Percentiles rank a stretch among this genome's conserved stretches.
Evolutionary conservation across 495 filamentous ascomycete species (phyloP).

Genomic region (Hypoxylon fuscum): DNA sequence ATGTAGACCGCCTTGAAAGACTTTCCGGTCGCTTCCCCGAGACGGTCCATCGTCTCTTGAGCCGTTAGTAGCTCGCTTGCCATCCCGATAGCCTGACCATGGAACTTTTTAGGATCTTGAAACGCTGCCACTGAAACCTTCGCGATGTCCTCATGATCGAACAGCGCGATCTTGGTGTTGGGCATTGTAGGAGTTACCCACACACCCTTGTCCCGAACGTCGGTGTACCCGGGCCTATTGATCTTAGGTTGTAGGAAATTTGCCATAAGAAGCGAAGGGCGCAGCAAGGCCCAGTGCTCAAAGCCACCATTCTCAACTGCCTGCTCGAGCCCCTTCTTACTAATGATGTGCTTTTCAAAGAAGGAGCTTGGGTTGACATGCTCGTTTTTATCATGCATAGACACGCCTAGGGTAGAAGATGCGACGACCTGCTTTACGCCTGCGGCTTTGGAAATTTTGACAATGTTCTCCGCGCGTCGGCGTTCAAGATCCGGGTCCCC

Average conservation of each 20-base stretch:
- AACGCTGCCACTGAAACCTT: constrained; percentile 53
- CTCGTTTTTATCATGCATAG: constrained; percentile 31
- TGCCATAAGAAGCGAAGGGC: constrained; percentile 61
- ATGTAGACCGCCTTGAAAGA: too few species aligned
- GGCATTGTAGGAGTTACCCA: constrained; percentile 30
- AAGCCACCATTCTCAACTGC: constrained; percentile 50
- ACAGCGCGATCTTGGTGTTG: constrained; percentile 49
- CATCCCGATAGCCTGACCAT: constrained; percentile 47
- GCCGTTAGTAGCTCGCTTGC: constrained; percentile 49
- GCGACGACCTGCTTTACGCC: constrained; percentile 49
- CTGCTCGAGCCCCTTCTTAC: constrained; percentile 53
- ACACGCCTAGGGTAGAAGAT: constrained; percentile 48
- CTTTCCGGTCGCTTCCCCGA: constrained; percentile 37
- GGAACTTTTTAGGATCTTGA: constrained; percentile 46
- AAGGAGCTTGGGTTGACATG: constrained; percentile 38
- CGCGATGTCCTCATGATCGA: constrained; percentile 59
- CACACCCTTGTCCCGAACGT: constrained; percentile 43
- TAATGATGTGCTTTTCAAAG: constrained; percentile 11
- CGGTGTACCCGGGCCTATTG: constrained; percentile 45
- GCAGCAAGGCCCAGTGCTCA: constrained; percentile 55
- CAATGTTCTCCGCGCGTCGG: constrained; percentile 46
- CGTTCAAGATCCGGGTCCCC: background rate
- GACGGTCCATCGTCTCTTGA: constrained; percentile 41
- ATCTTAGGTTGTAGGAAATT: constrained; percentile 55
- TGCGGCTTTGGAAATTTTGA: constrained; percentile 49